Evolutionary conservation across 2,329 filamentous ascomycete genomes (phyloP).

Genomic region (Fusarium verticillioides): DNA sequence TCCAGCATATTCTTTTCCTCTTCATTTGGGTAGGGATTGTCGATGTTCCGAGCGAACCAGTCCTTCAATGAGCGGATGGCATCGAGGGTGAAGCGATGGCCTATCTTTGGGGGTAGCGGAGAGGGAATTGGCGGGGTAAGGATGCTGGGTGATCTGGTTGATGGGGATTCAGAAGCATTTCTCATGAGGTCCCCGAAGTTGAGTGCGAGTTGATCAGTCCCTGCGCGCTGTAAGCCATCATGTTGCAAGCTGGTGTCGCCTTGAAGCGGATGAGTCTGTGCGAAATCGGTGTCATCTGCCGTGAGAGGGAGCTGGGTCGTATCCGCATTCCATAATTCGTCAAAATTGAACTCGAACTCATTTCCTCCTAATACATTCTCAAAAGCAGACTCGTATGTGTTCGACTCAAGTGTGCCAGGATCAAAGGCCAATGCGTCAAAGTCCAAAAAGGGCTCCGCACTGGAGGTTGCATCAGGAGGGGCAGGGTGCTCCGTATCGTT

Average conservation of each 20-base stretch:
- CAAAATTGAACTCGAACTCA: neutral
- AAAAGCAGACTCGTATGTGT: neutral
- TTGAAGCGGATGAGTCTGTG: neutral
- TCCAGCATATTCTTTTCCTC: slow-evolving; percentile 81
- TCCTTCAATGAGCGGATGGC: slow-evolving; percentile 69
- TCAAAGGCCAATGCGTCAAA: neutral
- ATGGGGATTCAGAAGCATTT: neutral
- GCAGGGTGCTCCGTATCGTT: neutral
- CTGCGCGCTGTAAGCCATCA: neutral
- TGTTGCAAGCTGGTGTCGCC: neutral
- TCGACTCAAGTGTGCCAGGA: neutral
- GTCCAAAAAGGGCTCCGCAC: neutral
- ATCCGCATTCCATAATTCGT: slow-evolving; percentile 1
- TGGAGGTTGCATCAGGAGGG: neutral
- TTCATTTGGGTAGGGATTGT: slow-evolving; percentile 85
- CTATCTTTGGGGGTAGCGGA: slow-evolving; percentile 19
- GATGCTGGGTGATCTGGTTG: neutral
- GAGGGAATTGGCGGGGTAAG: neutral
- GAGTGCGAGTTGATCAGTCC: neutral
- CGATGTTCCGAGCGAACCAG: slow-evolving; percentile 79
- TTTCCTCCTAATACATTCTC: neutral
- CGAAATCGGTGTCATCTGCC: neutral
- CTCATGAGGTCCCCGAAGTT: neutral
- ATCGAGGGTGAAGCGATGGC: slow-evolving; percentile 27
- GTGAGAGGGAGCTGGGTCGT: neutral